A percentile compares a stretch with the other conserved stretches of the same genome.
Evolutionary conservation across 345 rosid genomes (phyloP).

Genomic region (Aquilaria yunnanensis): DNA sequence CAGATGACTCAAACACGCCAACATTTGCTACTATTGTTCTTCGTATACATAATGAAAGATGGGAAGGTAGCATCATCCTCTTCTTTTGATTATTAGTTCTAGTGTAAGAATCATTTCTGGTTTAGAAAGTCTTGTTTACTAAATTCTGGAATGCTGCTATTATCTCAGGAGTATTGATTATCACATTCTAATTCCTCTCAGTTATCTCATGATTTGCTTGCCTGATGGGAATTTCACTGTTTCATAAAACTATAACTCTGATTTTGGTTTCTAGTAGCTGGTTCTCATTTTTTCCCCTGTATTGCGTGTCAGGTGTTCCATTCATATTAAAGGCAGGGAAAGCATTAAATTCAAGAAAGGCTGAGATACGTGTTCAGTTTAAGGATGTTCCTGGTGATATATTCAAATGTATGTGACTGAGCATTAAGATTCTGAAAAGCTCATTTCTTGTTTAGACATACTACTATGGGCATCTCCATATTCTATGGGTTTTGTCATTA

Average conservation of each 20-base stretch:
- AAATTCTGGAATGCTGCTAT: not conserved
- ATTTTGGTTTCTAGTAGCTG: too few species aligned
- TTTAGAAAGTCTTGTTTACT: slow-evolving; percentile 5
- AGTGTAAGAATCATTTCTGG: not conserved
- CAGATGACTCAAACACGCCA: slow-evolving; percentile 86
- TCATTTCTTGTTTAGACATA: not conserved
- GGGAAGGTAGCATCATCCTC: slow-evolving; percentile 72
- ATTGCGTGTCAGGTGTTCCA: slow-evolving; percentile 64
- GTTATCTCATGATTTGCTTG: too few species aligned
- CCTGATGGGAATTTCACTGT: too few species aligned
- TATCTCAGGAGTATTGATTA: too few species aligned
- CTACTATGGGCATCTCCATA: not conserved
- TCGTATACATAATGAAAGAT: slow-evolving; percentile 91
- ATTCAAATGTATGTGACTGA: slow-evolving; percentile 56
- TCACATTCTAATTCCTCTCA: too few species aligned
- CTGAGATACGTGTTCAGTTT: slow-evolving; percentile 96
- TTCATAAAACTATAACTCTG: too few species aligned
- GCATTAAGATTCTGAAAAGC: slow-evolving; percentile 6
- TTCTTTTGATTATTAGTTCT: too few species aligned
- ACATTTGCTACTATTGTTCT: slow-evolving; percentile 85
- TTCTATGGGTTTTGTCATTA: too few species aligned
- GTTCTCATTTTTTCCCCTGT: slow-evolving; percentile 4
- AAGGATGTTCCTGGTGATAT: slow-evolving; percentile 99
- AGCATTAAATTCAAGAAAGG: slow-evolving; percentile 94
- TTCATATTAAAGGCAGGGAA: slow-evolving; percentile 96